Conservation (phyloP, 306 rosid genomes). For the Herpetospermum pedunculosum region DNA sequence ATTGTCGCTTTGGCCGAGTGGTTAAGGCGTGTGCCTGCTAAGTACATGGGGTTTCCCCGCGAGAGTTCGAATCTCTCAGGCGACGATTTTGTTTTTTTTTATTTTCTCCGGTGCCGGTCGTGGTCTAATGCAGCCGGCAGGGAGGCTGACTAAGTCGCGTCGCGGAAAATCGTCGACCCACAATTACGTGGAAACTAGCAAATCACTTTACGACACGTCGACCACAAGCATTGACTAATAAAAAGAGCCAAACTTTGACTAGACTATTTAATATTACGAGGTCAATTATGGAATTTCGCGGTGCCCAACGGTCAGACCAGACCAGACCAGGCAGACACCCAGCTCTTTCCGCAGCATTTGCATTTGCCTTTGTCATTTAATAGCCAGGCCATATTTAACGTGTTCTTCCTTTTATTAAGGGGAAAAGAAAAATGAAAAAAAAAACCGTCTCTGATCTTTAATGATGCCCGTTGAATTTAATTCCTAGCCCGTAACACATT, state of each 20-base stretch:
- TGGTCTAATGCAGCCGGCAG: background rate
- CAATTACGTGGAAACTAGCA: background rate
- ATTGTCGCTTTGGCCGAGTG: slow-evolving; percentile 1
- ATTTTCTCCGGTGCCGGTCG: no score
- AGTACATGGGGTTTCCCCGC: slow-evolving; percentile 3
- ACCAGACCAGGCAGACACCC: background rate
- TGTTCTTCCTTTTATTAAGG: background rate
- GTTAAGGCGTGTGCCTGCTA: background rate
- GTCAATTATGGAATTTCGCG: background rate
- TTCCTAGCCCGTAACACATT: background rate
- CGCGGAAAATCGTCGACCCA: background rate
- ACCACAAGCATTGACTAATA: background rate
- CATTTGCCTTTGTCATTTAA: background rate
- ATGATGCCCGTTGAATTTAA: background rate
- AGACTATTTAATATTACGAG: background rate
- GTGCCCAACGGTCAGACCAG: background rate
- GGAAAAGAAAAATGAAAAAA: no score
- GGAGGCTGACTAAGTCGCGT: background rate
- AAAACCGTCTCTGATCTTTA: no score
- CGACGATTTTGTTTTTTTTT: background rate
- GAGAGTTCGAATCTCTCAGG: slow-evolving; percentile 2
- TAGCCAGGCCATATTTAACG: background rate
- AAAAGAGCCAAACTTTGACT: background rate
- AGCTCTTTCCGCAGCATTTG: background rate
- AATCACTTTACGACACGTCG: background rate